phyloP scores from a whole-genome alignment of 2,329 filamentous ascomycete genomes.

The Plectosphaerella cucumerina region DNA sequence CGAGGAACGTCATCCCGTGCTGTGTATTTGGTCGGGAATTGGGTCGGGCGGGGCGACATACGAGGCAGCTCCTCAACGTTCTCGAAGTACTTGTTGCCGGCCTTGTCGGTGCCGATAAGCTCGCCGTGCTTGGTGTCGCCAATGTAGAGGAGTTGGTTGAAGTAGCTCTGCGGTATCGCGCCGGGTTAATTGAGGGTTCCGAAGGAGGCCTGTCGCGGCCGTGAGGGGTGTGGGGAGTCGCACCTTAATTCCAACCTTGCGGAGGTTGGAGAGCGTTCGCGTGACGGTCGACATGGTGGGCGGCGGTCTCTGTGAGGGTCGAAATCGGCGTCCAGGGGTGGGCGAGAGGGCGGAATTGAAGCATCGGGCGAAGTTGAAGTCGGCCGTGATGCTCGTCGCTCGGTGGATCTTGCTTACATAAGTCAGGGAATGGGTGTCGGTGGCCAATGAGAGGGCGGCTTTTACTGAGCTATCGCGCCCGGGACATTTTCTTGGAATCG shows the following conservation, averaged over 20 bases:
- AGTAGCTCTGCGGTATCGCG: slow-evolving; percentile 70
- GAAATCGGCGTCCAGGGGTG: slow-evolving; percentile 23
- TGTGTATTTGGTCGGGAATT: background rate
- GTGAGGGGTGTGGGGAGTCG: slow-evolving; percentile 10
- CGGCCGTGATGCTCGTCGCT: background rate
- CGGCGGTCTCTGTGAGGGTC: slow-evolving; percentile 15
- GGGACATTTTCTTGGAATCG: background rate
- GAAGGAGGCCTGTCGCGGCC: slow-evolving; percentile 19
- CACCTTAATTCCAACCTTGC: slow-evolving; percentile 86
- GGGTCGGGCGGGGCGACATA: slow-evolving; percentile 38
- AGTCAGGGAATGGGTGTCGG: slow-evolving; percentile 12
- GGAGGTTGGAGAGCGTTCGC: slow-evolving; percentile 82
- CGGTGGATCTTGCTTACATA: background rate
- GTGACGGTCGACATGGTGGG: slow-evolving; percentile 82
- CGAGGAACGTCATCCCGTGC: background rate
- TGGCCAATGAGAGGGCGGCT: slow-evolving; percentile 12
- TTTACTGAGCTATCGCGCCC: slow-evolving; percentile 4
- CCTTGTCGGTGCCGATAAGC: slow-evolving; percentile 79
- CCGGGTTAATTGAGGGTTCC: slow-evolving; percentile 70
- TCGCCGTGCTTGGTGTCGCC: slow-evolving; percentile 93
- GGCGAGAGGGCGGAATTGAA: slow-evolving; percentile 11
- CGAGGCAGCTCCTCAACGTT: slow-evolving; percentile 90
- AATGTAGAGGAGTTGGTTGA: slow-evolving; percentile 80
- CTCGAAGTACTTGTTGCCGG: slow-evolving; percentile 97
- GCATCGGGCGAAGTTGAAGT: slow-evolving; percentile 9